Conservation (phyloP, 116 monocot species). For the Trichopus zeylanicus region DNA sequence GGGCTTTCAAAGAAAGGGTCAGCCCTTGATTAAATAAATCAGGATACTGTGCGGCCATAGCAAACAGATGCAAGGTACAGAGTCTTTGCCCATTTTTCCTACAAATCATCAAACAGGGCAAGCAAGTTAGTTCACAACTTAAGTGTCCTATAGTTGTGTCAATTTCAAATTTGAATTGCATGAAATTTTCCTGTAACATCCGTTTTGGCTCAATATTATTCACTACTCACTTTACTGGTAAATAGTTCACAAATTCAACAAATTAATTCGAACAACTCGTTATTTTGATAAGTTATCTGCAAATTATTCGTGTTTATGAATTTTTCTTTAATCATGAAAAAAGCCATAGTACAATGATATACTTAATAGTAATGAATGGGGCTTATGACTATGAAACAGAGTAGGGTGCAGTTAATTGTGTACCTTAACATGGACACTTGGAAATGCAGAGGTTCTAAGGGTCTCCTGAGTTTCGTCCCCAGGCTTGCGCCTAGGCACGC, state of each 20-base stretch:
- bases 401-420: no score
- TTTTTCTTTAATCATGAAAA: background rate
- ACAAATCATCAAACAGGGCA: background rate
- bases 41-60: slow-evolving; percentile 65
- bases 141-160: no score
- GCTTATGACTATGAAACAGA: no score
- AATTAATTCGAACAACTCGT: no score
- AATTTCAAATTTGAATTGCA: no score
- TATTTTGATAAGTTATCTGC: no score
- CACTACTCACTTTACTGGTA: no score
- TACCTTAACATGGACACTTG: slow-evolving; percentile 77
- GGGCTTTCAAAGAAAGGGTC: no score
- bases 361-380: no score
- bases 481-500: slow-evolving; percentile 55
- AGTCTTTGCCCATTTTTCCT: slow-evolving; percentile 80
- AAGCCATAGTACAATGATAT: background rate
- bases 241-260: no score
- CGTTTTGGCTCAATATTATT: no score
- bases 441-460: slow-evolving; percentile 73
- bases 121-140: background rate
- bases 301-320: background rate
- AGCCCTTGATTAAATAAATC: background rate
- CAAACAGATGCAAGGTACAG: slow-evolving; percentile 56
- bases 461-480: slow-evolving; percentile 87
- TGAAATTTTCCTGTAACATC: no score